Conservation (phyloP, 352 stramenopile genomes). For the Phytopythium aichiense region DNA sequence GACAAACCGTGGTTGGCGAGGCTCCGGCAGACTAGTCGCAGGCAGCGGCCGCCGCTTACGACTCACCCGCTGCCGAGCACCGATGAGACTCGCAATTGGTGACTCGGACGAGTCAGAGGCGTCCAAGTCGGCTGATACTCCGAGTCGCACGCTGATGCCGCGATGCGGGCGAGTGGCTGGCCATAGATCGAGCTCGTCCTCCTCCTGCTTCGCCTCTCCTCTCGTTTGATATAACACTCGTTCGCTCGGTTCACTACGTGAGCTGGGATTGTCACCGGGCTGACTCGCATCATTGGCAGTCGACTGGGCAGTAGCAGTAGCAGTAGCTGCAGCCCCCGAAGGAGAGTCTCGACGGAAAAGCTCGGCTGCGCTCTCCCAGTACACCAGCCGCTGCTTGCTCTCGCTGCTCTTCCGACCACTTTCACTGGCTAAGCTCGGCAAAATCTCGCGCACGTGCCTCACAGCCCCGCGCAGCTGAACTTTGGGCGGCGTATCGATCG, state of each 20-base stretch:
- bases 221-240: neutral
- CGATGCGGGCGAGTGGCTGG: neutral
- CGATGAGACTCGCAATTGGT: neutral
- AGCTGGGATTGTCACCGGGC: neutral
- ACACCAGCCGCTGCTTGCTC: neutral
- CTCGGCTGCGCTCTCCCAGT: constrained; percentile 1
- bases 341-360: neutral
- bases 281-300: neutral
- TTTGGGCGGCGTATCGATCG: neutral
- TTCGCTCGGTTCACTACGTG: neutral
- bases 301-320: neutral
- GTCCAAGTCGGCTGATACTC: constrained; percentile 2
- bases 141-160: neutral
- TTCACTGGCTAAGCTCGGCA: neutral
- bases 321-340: neutral
- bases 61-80: neutral
- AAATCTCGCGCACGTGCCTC: neutral
- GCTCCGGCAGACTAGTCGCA: neutral
- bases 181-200: neutral
- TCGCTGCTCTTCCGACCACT: neutral
- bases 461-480: neutral
- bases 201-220: neutral
- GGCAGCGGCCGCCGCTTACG: neutral
- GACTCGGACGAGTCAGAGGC: neutral
- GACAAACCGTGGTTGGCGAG: neutral